A percentile compares a stretch with the other conserved stretches of the same genome.
These are phyloP conservation scores for Cardiosporidium cionae DNA, from an alignment of 169 alveolate species.

Conservation along the genomic window DNA sequence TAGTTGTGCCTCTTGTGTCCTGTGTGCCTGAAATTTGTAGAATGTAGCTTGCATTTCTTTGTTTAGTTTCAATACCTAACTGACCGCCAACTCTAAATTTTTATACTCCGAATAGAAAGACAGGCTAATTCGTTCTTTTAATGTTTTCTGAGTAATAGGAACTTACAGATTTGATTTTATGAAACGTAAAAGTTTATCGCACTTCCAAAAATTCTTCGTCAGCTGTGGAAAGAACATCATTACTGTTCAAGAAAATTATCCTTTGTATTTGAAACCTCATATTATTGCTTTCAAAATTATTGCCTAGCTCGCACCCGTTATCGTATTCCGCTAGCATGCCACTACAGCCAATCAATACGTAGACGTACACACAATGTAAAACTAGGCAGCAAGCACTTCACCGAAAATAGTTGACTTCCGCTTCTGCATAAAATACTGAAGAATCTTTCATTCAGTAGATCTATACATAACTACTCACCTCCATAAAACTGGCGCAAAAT, in stretches of 20 bases:
- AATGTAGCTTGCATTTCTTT: not conserved
- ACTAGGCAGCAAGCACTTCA: constrained; percentile 3
- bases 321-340: not conserved
- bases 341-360: not conserved
- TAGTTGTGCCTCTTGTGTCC: not conserved
- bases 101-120: not conserved
- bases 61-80: not conserved
- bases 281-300: not conserved
- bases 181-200: too few relatives aligned
- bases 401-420: not conserved
- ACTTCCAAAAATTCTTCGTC: too few relatives aligned
- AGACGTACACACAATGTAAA: not conserved
- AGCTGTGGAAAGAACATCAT: not conserved
- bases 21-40: not conserved
- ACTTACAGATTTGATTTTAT: too few relatives aligned
- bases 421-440: too few relatives aligned
- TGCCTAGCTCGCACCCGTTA: not conserved
- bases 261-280: not conserved
- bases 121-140: constrained; percentile 17
- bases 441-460: too few relatives aligned
- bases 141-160: too few relatives aligned
- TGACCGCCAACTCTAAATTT: not conserved
- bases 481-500: too few relatives aligned
- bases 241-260: not conserved
- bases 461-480: too few relatives aligned